Evolutionary conservation across 352 stramenopile genomes (phyloP), one percentile per base, ranked within the genome.

Genomic region (Paralagenidium karlingii): DNA sequence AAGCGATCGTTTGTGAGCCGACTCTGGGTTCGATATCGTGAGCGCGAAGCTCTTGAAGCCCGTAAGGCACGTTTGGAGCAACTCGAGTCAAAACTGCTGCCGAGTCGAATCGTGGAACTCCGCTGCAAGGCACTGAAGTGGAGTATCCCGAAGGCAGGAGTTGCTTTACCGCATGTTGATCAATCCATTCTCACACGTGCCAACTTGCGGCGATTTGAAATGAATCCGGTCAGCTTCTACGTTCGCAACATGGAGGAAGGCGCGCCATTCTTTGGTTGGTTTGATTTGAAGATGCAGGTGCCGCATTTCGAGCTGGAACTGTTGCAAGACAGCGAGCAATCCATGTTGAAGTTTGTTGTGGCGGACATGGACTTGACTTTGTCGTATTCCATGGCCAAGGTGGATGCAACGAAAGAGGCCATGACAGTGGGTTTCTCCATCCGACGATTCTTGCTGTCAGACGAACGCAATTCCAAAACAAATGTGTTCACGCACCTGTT

Each of bases 401-500:
- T 75, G 4, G 50, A 32, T 5, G 29, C 55, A 6, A 31, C 46
- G 7, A 38, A 47, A n/a, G 57, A 68, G 15, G 51, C 63, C 19
- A 63, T 73, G 8, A 52, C 51, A 0, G 40, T 86, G 6, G 53
- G 69, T 34, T 32, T 90, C 33, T 60, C 68, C 32, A 58, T 70
- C n/a, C 30, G 45, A 15, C 68, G 74, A 3, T 89, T 91, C 43
- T 69, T 69, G 4, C 37, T 93, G 22, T 28, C 83, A 2, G 76
- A 93, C 42, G 65, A 82, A 24, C 67, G 79, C 15, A 58, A 74
- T 1, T 53, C 46, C 10, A 22, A 50, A n/a, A 65, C 63, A 1
- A 93, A 90, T 37, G 71, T 81, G 5, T 91, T 89, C 43, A 46
- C 45, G 22, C 76, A 78, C 32, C 51, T 93, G 16, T 42, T 93